These are phyloP conservation scores for Mycena filopes DNA, from an alignment of 768 basidiomycete genomes.

Conservation along the genomic window DNA sequence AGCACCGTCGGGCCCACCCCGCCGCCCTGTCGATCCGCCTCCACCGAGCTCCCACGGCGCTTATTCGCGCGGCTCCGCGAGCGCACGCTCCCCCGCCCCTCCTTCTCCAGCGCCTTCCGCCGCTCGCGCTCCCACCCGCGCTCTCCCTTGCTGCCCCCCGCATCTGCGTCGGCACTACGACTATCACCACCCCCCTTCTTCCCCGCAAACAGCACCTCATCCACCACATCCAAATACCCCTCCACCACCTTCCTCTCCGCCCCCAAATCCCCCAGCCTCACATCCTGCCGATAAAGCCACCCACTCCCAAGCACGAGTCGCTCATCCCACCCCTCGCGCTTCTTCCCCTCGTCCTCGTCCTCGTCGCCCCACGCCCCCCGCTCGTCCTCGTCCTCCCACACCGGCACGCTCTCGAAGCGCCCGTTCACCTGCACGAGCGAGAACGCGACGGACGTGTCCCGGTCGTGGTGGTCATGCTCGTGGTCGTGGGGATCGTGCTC, in stretches of 20 bases:
- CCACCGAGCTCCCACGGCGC: constrained; percentile 60
- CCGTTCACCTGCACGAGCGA: constrained; percentile 78
- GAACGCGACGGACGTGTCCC: constrained; percentile 74
- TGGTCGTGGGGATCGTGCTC: constrained; percentile 40
- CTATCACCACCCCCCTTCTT: constrained; percentile 57
- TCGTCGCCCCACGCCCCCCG: constrained; percentile 49
- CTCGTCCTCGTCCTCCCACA: constrained; percentile 83
- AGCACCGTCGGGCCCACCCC: constrained; percentile 35
- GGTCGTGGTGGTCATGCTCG: constrained; percentile 41
- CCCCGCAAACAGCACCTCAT: constrained; percentile 80
- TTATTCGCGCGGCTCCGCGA: constrained; percentile 53
- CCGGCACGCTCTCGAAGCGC: constrained; percentile 70
- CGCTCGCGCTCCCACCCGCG: constrained; percentile 61
- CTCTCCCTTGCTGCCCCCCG: constrained; percentile 49
- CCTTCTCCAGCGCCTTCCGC: constrained; percentile 56
- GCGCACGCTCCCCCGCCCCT: constrained; percentile 43
- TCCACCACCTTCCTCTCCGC: constrained; percentile 68
- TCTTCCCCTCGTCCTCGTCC: constrained; percentile 62
- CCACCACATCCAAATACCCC: constrained; percentile 80
- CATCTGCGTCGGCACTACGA: too few species aligned
- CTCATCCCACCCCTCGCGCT: constrained; percentile 84
- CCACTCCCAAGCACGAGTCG: constrained; percentile 82
- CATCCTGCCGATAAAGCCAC: constrained; percentile 82
- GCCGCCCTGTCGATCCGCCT: constrained; percentile 38
- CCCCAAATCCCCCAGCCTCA: constrained; percentile 61